Evolutionary conservation across 306 rosid species (phyloP).

Genomic region (Castanopsis chinensis): DNA sequence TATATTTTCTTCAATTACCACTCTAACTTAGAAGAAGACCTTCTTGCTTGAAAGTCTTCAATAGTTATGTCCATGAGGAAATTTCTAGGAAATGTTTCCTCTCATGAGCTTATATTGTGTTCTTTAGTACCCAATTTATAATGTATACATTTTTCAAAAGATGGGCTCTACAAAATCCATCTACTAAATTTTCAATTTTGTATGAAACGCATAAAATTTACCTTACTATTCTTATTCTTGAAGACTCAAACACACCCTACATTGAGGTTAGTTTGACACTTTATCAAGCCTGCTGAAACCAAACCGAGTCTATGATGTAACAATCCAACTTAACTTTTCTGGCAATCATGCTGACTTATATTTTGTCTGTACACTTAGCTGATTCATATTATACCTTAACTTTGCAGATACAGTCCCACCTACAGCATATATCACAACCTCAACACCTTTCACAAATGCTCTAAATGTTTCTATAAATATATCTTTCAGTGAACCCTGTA

Average conservation of each 20-base stretch:
- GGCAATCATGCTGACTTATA: background rate
- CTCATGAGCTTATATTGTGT: too few species aligned
- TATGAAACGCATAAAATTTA: background rate
- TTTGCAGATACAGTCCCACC: constrained; percentile 82
- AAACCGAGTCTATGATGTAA: background rate
- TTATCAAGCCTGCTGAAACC: background rate
- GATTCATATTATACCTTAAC: background rate
- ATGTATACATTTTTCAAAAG: background rate
- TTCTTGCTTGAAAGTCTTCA: background rate
- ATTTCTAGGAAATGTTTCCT: background rate
- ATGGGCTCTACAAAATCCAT: background rate
- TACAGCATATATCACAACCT: constrained; percentile 65
- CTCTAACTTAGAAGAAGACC: background rate
- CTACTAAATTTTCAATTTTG: background rate
- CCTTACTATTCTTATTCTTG: background rate
- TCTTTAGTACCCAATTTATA: background rate
- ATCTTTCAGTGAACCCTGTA: constrained; percentile 74
- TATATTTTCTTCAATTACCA: background rate
- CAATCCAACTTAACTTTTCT: background rate
- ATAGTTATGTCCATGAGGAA: background rate
- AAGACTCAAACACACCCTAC: background rate
- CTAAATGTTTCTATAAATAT: constrained; percentile 69
- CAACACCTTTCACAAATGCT: constrained; percentile 60
- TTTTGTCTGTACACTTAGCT: background rate
- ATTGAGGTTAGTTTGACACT: background rate